Conservation (phyloP, 2,329 filamentous ascomycete species). For the Diaporthe sp. region DNA sequence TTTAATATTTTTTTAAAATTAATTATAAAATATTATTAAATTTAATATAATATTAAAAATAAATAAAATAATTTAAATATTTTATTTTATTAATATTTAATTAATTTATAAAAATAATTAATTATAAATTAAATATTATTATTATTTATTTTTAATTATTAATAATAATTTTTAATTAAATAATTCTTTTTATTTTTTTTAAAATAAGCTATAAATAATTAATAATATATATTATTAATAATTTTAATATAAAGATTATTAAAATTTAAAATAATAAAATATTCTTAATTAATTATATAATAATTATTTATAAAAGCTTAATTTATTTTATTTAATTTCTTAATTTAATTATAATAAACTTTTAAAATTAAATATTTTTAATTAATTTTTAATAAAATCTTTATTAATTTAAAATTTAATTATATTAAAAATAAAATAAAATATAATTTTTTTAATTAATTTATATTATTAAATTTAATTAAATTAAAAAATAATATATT, state of each 20-base stretch:
- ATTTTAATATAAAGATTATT: background rate
- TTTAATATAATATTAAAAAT: background rate
- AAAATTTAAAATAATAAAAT: background rate
- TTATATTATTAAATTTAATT: background rate
- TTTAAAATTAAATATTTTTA: background rate
- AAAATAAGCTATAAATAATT: background rate
- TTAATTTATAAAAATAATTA: background rate
- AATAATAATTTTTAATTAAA: background rate
- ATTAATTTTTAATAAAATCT: background rate
- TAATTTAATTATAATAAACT: background rate
- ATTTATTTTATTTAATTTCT: background rate
- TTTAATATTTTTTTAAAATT: background rate
- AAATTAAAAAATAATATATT: background rate
- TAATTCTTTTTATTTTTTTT: background rate
- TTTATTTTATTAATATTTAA: background rate
- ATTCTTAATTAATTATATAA: background rate
- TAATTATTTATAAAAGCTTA: background rate
- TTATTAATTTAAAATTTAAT: background rate
- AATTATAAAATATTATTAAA: background rate
- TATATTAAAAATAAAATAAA: background rate
- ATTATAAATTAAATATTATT: background rate
- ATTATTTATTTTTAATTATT: background rate
- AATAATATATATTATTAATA: background rate
- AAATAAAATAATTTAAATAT: background rate
- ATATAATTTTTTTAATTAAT: background rate